Evolutionary conservation across 306 rosid species (phyloP), one percentile per base, ranked within the genome.

Genomic region (Spatholobus suberectus): DNA sequence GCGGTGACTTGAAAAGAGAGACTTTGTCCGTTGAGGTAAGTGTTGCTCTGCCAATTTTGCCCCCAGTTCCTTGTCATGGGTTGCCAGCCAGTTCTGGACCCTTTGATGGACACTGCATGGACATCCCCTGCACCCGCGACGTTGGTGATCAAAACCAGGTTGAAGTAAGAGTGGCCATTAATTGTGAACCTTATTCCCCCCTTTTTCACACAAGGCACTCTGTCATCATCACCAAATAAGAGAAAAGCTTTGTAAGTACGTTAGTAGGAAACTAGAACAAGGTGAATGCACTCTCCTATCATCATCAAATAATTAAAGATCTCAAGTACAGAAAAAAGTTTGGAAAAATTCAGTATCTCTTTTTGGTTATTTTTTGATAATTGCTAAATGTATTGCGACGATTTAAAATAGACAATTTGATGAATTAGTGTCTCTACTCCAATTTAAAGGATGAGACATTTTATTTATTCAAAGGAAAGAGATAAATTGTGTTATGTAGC

Each of bases 91-190:
- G 63, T 52, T 52, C 38, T 85, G 1, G 88, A 85, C 51, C 88
- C 88, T 71, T 85, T 72, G 86, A 86, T 73, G 40, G 97, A 94
- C 17, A 92, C 91, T 10, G 94, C 83, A 70, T 92, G 93, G 35
- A 47, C 74, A 57, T 86, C 88, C 21, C 88, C 88, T 63, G 88
- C 88, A 65, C 86, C 86, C 38, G 74, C 86, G 13, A 86, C 81
- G 74, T 86, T 86, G 72, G 86, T 77, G 73, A 86, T 55, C 84
- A 86, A 46, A 72, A 86, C 83, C 59, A 81, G 23, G 77, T 81
- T 86, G 83, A 81, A 86, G 84, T 86, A 86, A 13, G 89, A 82
- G 32, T 82, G 84, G 5, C 89, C 86, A 21, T 86, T 82, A 6
- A 86, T 59, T 15, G 86, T 79, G 89, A 82, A 82, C 35, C 86